Conservation (phyloP, 371 early-diverging fungal species). For the Apophysomyces elegans region DNA sequence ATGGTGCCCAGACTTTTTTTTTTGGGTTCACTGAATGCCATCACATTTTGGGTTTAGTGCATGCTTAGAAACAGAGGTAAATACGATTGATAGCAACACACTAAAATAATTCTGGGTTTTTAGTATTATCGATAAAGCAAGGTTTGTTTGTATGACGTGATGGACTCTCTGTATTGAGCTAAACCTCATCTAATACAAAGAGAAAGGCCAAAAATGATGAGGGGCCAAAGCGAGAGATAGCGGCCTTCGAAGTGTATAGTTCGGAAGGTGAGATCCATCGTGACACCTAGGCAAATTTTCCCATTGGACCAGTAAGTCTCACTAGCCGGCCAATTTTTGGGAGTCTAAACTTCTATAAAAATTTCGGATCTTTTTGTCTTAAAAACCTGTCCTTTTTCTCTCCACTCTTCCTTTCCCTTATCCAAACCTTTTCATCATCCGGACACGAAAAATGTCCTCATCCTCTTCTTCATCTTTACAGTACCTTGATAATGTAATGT, state of each 20-base stretch:
- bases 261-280: background rate
- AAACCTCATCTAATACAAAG: too few species aligned
- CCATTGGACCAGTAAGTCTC: background rate
- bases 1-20: too few species aligned
- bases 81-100: too few species aligned
- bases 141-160: background rate
- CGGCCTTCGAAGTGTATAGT: too few species aligned
- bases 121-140: background rate
- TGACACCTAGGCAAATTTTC: background rate
- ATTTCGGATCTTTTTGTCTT: background rate
- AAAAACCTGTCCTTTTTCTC: background rate
- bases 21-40: too few species aligned
- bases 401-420: background rate
- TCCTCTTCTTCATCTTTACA: background rate
- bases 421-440: background rate
- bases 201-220: too few species aligned
- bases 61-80: too few species aligned
- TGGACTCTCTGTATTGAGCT: background rate
- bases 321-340: background rate
- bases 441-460: background rate
- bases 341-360: too few species aligned
- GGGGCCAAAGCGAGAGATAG: too few species aligned
- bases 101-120: background rate
- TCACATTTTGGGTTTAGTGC: too few species aligned
- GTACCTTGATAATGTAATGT: constrained; percentile 33